Evolutionary conservation across 192 early-diverging fungal species (phyloP), one percentile per base, ranked within the genome.

Genomic region (Dimargaris cristalligena): DNA sequence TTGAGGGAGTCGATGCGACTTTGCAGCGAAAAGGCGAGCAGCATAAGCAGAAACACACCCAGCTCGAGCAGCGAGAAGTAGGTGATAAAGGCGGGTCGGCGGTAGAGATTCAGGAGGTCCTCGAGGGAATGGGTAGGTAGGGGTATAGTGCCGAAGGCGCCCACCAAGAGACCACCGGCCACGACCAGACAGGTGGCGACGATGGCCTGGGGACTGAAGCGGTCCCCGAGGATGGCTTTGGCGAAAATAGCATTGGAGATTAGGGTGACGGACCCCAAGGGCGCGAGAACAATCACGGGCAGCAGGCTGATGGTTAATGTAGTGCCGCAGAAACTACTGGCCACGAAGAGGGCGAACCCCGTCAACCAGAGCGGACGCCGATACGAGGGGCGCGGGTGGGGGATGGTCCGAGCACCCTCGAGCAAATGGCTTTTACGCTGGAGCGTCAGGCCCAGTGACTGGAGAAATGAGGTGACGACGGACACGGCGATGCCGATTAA

Each of bases 191-290:
- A 41, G 3, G 86, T 88, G 34, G 84, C 86, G 71, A 78, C 58
- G 38, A 74, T 65, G 44, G 80, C 83, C 32, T 78, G 74, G 31
- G 62, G 71, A 6, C 73, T 74, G 72, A 88, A 86, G 31, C 65
- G 75, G 63, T 82, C 84, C n/a, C 69, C 71, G 28, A 88, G 54
- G 6, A 88, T 71, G 33, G 74, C 61, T 33, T 75, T 67, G 8
- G 86, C 84, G 72, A 85, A 86, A 1, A 85, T 69, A 11, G 84
- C 86, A 67, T 88, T 88, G 61, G 85, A 80, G n/a, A 86, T 79
- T 49, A 88, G 66, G 2, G 78, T 80, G 38, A 85, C 78, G 10
- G 86, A 82, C 2, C 82, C 83, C 57, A 88, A 65, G 3, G 86
- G 86, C 13, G 86, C 86, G 20, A 85, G 67, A 48, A 86, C 84